phyloP scores from a whole-genome alignment of 768 basidiomycete genomes.

The Kwoniella botswanensis region DNA sequence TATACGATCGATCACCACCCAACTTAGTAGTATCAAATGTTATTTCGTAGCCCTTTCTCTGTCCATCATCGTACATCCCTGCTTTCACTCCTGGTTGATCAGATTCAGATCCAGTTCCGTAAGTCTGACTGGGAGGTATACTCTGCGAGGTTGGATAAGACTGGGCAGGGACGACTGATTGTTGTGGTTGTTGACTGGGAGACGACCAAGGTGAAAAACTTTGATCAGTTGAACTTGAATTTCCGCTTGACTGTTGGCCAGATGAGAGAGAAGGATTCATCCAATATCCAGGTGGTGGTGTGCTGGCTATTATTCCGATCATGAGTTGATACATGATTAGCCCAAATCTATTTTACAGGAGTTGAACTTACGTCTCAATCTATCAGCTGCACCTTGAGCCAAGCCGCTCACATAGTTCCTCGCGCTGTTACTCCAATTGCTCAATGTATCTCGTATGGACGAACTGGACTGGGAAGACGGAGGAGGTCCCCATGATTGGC shows the following conservation, averaged over 20 bases:
- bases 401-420: background rate
- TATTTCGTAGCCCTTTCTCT: background rate
- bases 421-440: background rate
- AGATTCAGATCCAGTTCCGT: background rate
- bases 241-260: background rate
- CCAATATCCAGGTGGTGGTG: background rate
- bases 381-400: background rate
- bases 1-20: background rate
- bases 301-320: background rate
- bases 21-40: background rate
- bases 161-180: background rate
- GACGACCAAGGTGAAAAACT: background rate
- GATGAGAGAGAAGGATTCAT: background rate
- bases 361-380: background rate
- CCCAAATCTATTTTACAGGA: too few species aligned
- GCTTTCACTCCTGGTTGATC: background rate
- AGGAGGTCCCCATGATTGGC: background rate
- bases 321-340: background rate
- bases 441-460: background rate
- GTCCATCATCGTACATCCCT: background rate
- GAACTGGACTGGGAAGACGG: background rate
- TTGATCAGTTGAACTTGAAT: background rate
- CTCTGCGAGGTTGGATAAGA: background rate
- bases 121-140: background rate
- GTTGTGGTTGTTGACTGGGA: background rate